These are phyloP conservation scores for Coniosporium uncinatum DNA, from an alignment of 2,329 filamentous ascomycete genomes.

Conservation along the genomic window DNA sequence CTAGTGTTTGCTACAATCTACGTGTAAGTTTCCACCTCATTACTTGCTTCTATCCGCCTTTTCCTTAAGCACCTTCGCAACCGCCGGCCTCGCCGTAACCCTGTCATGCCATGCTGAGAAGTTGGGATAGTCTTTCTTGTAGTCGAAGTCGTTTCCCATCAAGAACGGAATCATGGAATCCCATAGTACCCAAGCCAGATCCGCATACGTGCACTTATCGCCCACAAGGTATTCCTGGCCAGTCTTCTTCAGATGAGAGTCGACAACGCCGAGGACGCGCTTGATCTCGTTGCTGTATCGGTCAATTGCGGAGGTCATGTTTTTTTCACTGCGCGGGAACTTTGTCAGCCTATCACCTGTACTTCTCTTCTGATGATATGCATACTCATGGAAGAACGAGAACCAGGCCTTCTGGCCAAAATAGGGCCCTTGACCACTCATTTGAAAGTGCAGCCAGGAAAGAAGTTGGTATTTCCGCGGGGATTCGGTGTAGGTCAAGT, in stretches of 20 bases:
- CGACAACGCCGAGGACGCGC: conserved; percentile 38
- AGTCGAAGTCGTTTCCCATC: not conserved
- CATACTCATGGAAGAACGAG: conserved; percentile 17
- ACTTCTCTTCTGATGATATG: conserved; percentile 20
- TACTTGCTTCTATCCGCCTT: too few species aligned
- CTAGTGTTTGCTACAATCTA: too few species aligned
- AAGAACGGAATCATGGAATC: not conserved
- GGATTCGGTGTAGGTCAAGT: conserved; percentile 26
- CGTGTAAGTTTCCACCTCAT: too few species aligned
- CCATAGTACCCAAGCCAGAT: conserved; percentile 49
- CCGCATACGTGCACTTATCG: conserved; percentile 39
- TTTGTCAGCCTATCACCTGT: too few species aligned
- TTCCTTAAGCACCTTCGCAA: not conserved
- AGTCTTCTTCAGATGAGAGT: conserved; percentile 11
- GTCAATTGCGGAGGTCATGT: conserved; percentile 74
- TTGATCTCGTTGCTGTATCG: conserved; percentile 43
- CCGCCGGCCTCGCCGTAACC: not conserved
- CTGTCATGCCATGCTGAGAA: not conserved
- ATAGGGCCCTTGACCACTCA: conserved; percentile 36
- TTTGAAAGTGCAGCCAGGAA: conserved; percentile 40
- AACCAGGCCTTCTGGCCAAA: conserved; percentile 35
- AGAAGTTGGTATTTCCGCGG: conserved; percentile 18
- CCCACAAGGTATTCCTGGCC: conserved; percentile 3
- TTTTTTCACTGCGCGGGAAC: conserved; percentile 40
- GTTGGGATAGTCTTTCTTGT: not conserved